Base-by-base conservation (phyloP, 2,329 filamentous ascomycete species). In the Pseudonectria buxi region DNA sequence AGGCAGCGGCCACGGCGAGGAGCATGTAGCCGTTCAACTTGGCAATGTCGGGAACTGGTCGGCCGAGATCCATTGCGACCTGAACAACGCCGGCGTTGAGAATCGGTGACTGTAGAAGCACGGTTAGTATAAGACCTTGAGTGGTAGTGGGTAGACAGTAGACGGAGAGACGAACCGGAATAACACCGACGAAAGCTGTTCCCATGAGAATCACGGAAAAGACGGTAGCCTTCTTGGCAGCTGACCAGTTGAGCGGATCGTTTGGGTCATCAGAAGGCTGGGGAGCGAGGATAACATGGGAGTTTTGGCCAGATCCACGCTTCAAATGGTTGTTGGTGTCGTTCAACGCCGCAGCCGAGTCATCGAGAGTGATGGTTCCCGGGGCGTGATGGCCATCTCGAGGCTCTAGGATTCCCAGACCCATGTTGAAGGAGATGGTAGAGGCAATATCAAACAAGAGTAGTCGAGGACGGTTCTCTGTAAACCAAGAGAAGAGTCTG, bases 181-280 rank as follows among this genome's bases (percentile, higher is more conserved):
- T 15, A 10, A 40, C 24, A 14, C 33, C 24, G 6, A 36, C 11
- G 24, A 40, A 30, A 1, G 27, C 22, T 12, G 33, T 40, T 7
- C 37, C 37, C 26, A 40, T 26, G 7, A 40, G 22, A 3, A 40
- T 33, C 15, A 40, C 32, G 7, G 18, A n/a, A 5, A 40, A 37
- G 4, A 37, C 38, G 7, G 26, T n/a, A 13, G 9, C 14, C 15
- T 36, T 36, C 38, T 40, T 40, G 12, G 25, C 15, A 10, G 14
- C 10, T 7, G 32, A 24, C 35, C 35, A 41, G 13, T 41, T 41
- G 35, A 41, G 26, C 3, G 39, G 39, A 13, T 41, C 39, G 10
- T 41, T 41, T n/a, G 35, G 35, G 14, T 41, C 39, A 27, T 35
- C 35, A 13, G 35, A 41, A 16, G 39, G 39, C 24, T 41, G 39